A percentile compares a stretch with the other conserved stretches of the same genome.
Conservation (phyloP, 768 basidiomycete species). For the Tephrocybe sp. region DNA sequence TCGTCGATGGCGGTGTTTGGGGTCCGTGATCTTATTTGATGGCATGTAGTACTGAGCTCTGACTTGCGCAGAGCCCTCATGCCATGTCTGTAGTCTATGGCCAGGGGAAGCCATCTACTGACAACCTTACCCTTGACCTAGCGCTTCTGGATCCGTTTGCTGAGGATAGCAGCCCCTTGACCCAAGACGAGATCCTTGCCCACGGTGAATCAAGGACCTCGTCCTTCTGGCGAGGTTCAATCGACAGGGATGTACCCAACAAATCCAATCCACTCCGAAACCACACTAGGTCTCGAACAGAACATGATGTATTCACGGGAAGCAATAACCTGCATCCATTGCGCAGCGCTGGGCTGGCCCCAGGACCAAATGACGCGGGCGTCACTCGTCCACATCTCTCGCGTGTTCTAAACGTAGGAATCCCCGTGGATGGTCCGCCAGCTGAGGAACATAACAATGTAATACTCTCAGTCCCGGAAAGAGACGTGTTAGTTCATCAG, state of each 20-base stretch:
- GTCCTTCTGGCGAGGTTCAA: background rate
- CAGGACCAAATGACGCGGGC: constrained; percentile 24
- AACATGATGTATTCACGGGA: constrained; percentile 7
- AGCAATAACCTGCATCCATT: constrained; percentile 22
- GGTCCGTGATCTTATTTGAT: constrained; percentile 6
- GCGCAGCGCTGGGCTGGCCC: constrained; percentile 23
- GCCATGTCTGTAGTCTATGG: constrained; percentile 15
- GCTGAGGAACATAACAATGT: constrained; percentile 11
- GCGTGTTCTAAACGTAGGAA: constrained; percentile 21
- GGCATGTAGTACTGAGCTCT: background rate
- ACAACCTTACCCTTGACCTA: constrained; percentile 10
- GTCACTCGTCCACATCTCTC: constrained; percentile 26
- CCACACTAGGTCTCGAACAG: constrained; percentile 26
- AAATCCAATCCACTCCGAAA: background rate
- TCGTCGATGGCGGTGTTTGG: constrained; percentile 8
- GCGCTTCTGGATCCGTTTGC: constrained; percentile 14
- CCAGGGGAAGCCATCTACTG: constrained; percentile 12
- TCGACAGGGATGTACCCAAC: background rate
- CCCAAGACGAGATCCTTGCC: background rate
- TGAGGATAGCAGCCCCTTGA: constrained; percentile 3
- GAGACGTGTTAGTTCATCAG: constrained; percentile 58
- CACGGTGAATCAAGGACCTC: background rate
- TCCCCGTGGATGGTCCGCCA: constrained; percentile 28
- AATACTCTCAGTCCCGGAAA: constrained; percentile 33
- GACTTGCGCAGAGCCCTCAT: background rate